Evolutionary conservation across 2,329 filamentous ascomycete genomes (phyloP), one percentile per base, ranked within the genome.

Genomic region (Fusarium sp.): DNA sequence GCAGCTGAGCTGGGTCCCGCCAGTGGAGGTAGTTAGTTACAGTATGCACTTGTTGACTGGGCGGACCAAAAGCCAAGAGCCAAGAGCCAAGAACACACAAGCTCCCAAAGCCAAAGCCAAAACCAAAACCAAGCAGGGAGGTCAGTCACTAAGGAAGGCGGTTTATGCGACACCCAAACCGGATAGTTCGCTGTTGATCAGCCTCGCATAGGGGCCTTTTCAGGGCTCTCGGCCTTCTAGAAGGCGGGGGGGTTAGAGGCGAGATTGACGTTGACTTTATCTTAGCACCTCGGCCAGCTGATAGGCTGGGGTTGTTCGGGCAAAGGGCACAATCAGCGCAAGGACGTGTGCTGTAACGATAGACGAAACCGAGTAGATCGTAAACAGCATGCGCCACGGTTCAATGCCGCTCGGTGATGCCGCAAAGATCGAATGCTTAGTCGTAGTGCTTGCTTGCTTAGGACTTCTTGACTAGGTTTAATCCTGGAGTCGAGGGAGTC

Each of bases 151-250:
- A 62, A 54, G 50, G 52, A 37, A 37, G 35, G 35, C 9, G 35
- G 54, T 57, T 67, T 64, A 72, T 68, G 65, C 50, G 62, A 70
- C 70, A 71, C 71, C 71, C 70, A 52, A 65, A 47, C 58, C 43
- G 63, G 68, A 58, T 63, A 60, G 71, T 63, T 64, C 51, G 57
- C 55, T 72, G 65, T 35, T 68, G 71, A 73, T 73, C 71, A 73
- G 70, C 71, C 71, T 73, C 71, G 71, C 71, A 73, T 73, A 72
- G 70, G 69, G 70, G 65, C 67, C 49, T 52, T 43, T 60, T 63
- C 51, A 60, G 60, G 65, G 53, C 53, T 65, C 54, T 56, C 30
- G 54, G 50, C 62, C 68, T 73, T 73, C 71, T 73, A 73, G 71
- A 73, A 73, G 71, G 63, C 53, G 62, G 68, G 58, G 66, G 51